phyloP scores from a whole-genome alignment of 805 yeast genomes.

The Candida chilensis region DNA sequence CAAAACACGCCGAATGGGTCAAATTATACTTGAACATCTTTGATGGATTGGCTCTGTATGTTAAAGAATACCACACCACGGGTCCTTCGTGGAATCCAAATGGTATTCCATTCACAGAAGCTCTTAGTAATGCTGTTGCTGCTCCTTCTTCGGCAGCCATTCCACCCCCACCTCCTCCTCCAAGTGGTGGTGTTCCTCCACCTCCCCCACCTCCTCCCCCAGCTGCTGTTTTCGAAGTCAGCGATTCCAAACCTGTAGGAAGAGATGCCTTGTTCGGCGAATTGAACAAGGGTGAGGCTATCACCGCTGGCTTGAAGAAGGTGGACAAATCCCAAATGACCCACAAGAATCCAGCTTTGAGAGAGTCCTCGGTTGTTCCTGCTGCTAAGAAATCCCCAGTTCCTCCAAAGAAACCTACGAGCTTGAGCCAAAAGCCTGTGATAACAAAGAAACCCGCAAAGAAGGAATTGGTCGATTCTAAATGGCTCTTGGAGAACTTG shows the following conservation, averaged over 20 bases:
- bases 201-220: slow-evolving; percentile 96
- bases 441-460: slow-evolving; percentile 31
- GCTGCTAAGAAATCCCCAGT: slow-evolving; percentile 48
- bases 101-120: slow-evolving; percentile 51
- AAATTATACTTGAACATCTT: slow-evolving; percentile 51
- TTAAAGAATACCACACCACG: slow-evolving; percentile 67
- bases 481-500: slow-evolving; percentile 83
- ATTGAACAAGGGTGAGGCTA: slow-evolving; percentile 73
- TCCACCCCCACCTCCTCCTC: slow-evolving; percentile 6
- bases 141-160: slow-evolving; percentile 25
- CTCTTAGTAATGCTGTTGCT: slow-evolving; percentile 24
- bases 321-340: slow-evolving; percentile 93
- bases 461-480: slow-evolving; percentile 74
- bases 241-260: slow-evolving; percentile 32
- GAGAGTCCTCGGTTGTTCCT: slow-evolving; percentile 45
- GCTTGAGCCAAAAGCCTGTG: slow-evolving; percentile 26
- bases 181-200: slow-evolving; percentile 20
- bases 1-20: slow-evolving; percentile 79
- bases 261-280: slow-evolving; percentile 90
- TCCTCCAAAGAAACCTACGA: slow-evolving; percentile 78
- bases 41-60: slow-evolving; percentile 63
- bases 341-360: slow-evolving; percentile 80
- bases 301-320: slow-evolving; percentile 81
- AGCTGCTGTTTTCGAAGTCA: slow-evolving; percentile 49
- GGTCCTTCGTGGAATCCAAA: slow-evolving; percentile 77